Evolutionary conservation across 768 basidiomycete genomes (phyloP).

Genomic region (Tephrocybe sp.): DNA sequence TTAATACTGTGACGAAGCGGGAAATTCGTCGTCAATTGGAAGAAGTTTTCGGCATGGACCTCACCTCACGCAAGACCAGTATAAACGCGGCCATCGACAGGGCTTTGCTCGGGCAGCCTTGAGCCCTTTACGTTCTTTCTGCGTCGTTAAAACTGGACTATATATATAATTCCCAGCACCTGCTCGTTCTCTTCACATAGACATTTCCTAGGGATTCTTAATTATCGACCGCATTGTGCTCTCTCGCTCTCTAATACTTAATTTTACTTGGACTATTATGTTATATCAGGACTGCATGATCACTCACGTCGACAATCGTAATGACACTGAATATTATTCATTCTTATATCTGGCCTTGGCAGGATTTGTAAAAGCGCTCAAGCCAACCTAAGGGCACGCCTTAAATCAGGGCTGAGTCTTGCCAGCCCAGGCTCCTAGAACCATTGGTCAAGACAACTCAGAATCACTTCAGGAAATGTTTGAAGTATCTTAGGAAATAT

Average conservation of each 20-base stretch:
- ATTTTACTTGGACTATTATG: background rate
- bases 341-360: too few species aligned
- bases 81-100: conserved; percentile 83
- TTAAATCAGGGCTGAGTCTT: too few species aligned
- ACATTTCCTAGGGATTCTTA: conserved; percentile 12
- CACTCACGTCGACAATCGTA: background rate
- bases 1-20: conserved; percentile 91
- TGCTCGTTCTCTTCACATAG: background rate
- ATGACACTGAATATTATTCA: too few species aligned
- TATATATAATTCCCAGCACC: background rate
- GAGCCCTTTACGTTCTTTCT: too few species aligned
- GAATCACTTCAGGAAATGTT: too few species aligned
- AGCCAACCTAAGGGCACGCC: too few species aligned
- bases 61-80: conserved; percentile 65
- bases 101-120: conserved; percentile 55
- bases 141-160: too few species aligned
- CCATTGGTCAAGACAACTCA: too few species aligned
- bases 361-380: too few species aligned
- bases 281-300: background rate
- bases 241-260: background rate
- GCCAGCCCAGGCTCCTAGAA: too few species aligned
- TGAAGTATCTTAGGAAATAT: too few species aligned
- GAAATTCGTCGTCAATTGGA: conserved; percentile 85
- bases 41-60: conserved; percentile 75
- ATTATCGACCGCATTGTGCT: background rate